A percentile compares a stretch with the other conserved stretches of the same genome.
Evolutionary conservation across 371 early-diverging fungal species (phyloP).

Genomic region (Dichotomocladium elegans): DNA sequence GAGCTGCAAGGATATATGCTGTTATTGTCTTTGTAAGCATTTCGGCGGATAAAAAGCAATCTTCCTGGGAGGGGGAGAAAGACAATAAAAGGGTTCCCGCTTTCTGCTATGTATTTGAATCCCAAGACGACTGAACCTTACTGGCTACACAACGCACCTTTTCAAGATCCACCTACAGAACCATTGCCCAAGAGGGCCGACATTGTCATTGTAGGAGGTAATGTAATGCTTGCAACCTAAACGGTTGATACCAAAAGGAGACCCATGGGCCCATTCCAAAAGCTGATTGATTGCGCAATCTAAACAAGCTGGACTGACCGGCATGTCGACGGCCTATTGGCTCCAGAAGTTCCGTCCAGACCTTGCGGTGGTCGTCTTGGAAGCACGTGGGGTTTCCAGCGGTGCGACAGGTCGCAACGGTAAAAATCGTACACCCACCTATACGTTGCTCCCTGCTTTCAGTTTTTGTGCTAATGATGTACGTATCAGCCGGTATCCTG

Average conservation of each 20-base stretch:
- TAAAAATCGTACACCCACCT: constrained; percentile 3
- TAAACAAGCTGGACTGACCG: constrained; percentile 30
- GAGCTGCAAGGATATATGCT: too few relatives aligned
- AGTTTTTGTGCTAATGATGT: too few relatives aligned
- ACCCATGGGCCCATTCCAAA: too few relatives aligned
- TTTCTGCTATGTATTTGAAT: constrained; percentile 16
- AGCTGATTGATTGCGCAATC: too few relatives aligned
- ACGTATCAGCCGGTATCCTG: constrained; percentile 50
- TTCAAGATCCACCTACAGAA: constrained; percentile 10
- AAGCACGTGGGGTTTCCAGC: constrained; percentile 40
- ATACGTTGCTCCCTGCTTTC: too few relatives aligned
- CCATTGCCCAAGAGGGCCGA: constrained; percentile 26
- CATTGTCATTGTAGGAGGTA: constrained; percentile 41
- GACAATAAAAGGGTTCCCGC: too few relatives aligned
- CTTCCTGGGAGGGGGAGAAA: too few relatives aligned
- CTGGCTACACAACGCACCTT: constrained; percentile 33
- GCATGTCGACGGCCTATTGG: constrained; percentile 29
- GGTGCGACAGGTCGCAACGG: constrained; percentile 57
- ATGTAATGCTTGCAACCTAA: too few relatives aligned
- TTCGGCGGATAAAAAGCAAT: too few relatives aligned
- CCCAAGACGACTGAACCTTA: constrained; percentile 21
- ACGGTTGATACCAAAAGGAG: too few relatives aligned
- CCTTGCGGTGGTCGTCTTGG: constrained; percentile 31
- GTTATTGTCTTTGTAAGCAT: too few relatives aligned
- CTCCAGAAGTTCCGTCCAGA: constrained; percentile 27